A percentile compares a stretch with the other conserved stretches of the same genome.
Conservation (phyloP, 352 stramenopile genomes). For the Pythium aristosporum region DNA sequence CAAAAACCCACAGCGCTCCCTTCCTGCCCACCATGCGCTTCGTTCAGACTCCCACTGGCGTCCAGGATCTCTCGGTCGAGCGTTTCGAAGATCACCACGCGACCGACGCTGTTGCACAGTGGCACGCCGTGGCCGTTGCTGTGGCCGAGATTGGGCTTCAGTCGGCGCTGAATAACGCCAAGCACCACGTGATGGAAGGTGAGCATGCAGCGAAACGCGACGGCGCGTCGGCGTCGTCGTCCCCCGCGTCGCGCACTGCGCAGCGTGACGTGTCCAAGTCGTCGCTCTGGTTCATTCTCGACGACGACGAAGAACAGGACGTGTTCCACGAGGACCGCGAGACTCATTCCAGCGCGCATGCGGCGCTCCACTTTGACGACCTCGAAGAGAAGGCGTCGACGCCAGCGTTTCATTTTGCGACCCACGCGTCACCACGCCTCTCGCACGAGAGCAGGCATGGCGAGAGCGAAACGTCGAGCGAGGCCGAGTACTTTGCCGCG, state of each 20-base stretch:
- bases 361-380: not conserved
- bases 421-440: not conserved
- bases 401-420: not conserved
- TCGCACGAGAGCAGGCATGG: not conserved
- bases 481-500: not conserved
- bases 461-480: not conserved
- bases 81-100: constrained; percentile 2
- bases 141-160: constrained; percentile 24
- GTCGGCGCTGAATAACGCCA: constrained; percentile 4
- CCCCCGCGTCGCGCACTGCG: not conserved
- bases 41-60: constrained; percentile 2
- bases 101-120: constrained; percentile 16
- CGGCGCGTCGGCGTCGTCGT: constrained; percentile 8
- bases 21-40: constrained; percentile 11
- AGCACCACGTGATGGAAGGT: constrained; percentile 3
- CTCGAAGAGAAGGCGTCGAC: constrained; percentile 7
- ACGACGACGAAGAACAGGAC: constrained; percentile 31
- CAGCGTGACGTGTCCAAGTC: constrained; percentile 37
- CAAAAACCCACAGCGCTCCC: not conserved
- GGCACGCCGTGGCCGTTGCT: constrained; percentile 23
- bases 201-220: constrained; percentile 6
- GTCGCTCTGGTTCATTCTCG: constrained; percentile 75
- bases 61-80: constrained; percentile 1
- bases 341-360: not conserved
- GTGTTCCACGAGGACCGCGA: constrained; percentile 8